A percentile compares a stretch with the other conserved stretches of the same genome.
Evolutionary conservation across 441 rosid species (phyloP).

Genomic region (Erodium moschatum): DNA sequence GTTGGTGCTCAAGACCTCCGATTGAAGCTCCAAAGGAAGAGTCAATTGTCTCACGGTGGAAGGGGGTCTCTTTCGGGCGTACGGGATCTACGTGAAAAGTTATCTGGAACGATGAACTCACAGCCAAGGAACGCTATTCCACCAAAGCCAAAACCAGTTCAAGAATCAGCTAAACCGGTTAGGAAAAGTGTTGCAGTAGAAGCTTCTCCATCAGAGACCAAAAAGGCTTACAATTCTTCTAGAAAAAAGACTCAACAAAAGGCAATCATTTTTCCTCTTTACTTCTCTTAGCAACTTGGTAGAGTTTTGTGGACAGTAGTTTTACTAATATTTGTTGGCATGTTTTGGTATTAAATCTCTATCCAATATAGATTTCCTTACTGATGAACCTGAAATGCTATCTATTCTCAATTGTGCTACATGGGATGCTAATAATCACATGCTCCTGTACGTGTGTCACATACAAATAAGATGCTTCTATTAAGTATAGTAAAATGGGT

Average conservation of each 20-base stretch:
- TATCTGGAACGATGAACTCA: conserved; percentile 63
- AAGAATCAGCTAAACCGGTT: conserved; percentile 43
- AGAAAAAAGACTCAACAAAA: conserved; percentile 60
- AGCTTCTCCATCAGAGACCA: conserved; percentile 43
- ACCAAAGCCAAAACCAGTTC: conserved; percentile 38
- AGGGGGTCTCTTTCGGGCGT: conserved; percentile 45
- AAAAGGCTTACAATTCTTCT: conserved; percentile 37
- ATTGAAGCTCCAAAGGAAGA: conserved; percentile 72
- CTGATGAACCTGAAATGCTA: not conserved
- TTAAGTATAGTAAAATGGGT: not conserved
- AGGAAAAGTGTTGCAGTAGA: conserved; percentile 56
- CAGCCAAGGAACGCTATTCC: conserved; percentile 51
- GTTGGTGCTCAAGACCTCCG: conserved; percentile 77
- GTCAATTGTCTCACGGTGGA: conserved; percentile 37
- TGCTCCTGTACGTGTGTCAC: not conserved
- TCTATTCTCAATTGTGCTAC: not conserved
- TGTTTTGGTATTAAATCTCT: not conserved
- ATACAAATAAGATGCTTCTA: too few species aligned
- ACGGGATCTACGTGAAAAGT: conserved; percentile 78
- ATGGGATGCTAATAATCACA: too few species aligned
- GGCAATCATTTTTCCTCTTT: conserved; percentile 24
- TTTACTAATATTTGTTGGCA: not conserved
- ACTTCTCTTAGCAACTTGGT: not conserved
- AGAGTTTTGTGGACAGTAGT: not conserved
- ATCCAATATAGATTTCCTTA: not conserved